Conservation (phyloP, 1,284 basidiomycete species). For the Boletus austroedulis region DNA sequence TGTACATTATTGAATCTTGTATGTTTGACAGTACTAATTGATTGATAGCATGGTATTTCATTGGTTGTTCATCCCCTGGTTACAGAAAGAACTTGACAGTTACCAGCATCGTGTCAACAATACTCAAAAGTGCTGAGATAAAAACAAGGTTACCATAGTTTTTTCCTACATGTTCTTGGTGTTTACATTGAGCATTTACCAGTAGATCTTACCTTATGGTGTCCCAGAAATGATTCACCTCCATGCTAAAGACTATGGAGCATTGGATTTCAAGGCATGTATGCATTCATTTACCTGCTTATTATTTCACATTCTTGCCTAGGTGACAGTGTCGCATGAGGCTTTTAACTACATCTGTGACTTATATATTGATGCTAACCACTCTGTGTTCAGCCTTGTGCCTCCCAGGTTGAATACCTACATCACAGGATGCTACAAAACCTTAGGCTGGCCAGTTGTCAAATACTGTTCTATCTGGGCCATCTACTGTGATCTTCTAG, state of each 20-base stretch:
- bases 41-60: constrained; percentile 9
- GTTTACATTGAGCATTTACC: no score
- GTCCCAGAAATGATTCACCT: not conserved
- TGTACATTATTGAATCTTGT: not conserved
- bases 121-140: constrained; percentile 8
- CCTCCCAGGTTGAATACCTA: no score
- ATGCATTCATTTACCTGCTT: no score
- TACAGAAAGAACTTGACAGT: constrained; percentile 24
- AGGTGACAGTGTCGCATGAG: not conserved
- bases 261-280: not conserved
- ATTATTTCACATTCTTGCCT: no score
- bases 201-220: not conserved
- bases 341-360: not conserved
- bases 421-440: no score
- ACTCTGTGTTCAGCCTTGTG: not conserved
- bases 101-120: constrained; percentile 20
- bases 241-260: not conserved
- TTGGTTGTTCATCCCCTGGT: constrained; percentile 29
- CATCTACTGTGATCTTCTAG: no score
- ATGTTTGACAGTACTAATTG: not conserved
- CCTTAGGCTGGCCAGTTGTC: no score
- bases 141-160: constrained; percentile 23
- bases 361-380: not conserved
- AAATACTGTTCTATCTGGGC: no score
- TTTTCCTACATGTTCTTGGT: no score